phyloP scores from a whole-genome alignment of 371 early-diverging fungal species.

The Rhizopus arrhizus region DNA sequence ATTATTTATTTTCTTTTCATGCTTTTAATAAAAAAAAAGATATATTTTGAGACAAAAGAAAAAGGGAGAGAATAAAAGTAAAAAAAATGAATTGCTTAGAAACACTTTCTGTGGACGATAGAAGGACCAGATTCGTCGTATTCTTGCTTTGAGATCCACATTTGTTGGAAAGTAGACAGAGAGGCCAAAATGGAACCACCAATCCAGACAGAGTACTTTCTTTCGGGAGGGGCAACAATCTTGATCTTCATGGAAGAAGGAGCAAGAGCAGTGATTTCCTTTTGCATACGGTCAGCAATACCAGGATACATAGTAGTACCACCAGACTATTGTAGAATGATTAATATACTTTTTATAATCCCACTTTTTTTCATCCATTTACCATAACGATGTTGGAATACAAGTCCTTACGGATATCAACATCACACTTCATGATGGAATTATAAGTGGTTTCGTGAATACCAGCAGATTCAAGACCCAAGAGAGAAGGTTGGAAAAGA shows the following conservation, averaged over 20 bases:
- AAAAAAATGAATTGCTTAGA: constrained; percentile 64
- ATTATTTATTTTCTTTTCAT: constrained; percentile 6
- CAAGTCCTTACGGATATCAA: constrained; percentile 97
- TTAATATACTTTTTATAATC: background rate
- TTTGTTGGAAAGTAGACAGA: constrained; percentile 97
- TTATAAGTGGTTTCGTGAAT: constrained; percentile 96
- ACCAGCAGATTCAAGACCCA: constrained; percentile 91
- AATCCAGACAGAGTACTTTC: constrained; percentile 99
- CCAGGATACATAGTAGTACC: constrained; percentile 97
- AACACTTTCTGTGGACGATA: constrained; percentile 98
- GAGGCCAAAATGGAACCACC: constrained; percentile 99
- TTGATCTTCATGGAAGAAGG: constrained; percentile 99
- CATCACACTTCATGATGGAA: constrained; percentile 98
- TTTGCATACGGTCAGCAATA: constrained; percentile 97
- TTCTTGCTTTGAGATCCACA: constrained; percentile 97
- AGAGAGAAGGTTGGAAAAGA: constrained; percentile 97
- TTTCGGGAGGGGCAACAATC: constrained; percentile 99
- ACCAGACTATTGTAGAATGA: constrained; percentile 41
- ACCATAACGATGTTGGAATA: constrained; percentile 94
- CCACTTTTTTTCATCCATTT: constrained; percentile 24
- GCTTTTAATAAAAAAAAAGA: constrained; percentile 7
- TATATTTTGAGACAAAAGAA: constrained; percentile 5
- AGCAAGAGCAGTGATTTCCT: constrained; percentile 98
- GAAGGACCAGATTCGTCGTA: constrained; percentile 98
- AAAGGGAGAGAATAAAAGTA: constrained; percentile 3